Conservation (phyloP, 768 basidiomycete genomes). For the Lentinula aciculospora region DNA sequence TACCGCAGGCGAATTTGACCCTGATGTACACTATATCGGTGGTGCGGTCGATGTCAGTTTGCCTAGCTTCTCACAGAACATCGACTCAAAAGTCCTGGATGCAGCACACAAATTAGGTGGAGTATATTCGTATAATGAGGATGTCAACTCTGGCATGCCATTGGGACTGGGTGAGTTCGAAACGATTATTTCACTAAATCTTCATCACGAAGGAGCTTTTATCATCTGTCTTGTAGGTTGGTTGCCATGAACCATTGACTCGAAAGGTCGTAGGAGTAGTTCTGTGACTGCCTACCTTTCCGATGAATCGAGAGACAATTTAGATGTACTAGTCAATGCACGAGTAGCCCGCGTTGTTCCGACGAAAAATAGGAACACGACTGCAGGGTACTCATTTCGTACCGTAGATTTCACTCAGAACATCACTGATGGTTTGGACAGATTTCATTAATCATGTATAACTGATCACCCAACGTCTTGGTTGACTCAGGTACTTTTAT, state of each 20-base stretch:
- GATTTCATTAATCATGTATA: not conserved
- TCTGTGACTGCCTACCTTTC: constrained; percentile 31
- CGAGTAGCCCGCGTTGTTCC: constrained; percentile 24
- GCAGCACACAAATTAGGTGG: constrained; percentile 25
- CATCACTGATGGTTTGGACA: not conserved
- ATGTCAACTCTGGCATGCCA: constrained; percentile 24
- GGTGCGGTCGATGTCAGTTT: constrained; percentile 25
- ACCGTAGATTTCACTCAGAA: constrained; percentile 4
- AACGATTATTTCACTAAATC: not conserved
- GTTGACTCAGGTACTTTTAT: not conserved
- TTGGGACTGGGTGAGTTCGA: constrained; percentile 6
- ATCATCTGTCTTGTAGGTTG: constrained; percentile 17
- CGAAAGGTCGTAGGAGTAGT: constrained; percentile 25
- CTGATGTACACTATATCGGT: constrained; percentile 21
- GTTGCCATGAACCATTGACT: constrained; percentile 25
- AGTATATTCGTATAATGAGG: constrained; percentile 29
- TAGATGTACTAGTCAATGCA: constrained; percentile 29
- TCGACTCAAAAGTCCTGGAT: constrained; percentile 29
- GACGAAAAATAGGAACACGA: not conserved
- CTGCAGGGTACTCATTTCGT: not conserved
- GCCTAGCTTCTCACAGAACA: constrained; percentile 18
- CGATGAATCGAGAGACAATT: constrained; percentile 24
- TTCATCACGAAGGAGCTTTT: too few relatives aligned
- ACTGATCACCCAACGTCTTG: not conserved
- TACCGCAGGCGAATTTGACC: constrained; percentile 25